Evolutionary conservation across 2,329 filamentous ascomycete species (phyloP), one percentile per base, ranked within the genome.

Genomic region (Fusarium nygamai): DNA sequence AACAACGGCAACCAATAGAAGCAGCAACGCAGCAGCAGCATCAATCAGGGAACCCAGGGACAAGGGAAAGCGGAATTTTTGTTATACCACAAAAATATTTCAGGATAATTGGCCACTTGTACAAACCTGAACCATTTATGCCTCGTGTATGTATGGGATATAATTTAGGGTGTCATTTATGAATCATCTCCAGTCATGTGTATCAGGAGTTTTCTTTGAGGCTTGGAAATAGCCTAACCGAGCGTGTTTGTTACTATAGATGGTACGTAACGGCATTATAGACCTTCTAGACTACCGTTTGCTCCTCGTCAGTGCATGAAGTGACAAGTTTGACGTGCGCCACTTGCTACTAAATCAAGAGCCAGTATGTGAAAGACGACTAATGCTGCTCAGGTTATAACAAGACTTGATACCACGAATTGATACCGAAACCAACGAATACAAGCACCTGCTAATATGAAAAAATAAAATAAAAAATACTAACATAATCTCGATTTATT

Each of bases 1-100:
- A 89, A 89, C 84, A 91, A 91, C 80, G 88, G 88, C 65, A 80
- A 82, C 72, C 64, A 81, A 76, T 78, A 78, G 72, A 69, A 53
- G 60, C 60, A 62, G 20, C 29, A 61, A 24, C 31, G 33, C 61
- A 51, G 46, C 47, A 67, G 38, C 59, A 67, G 58, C 48, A 65
- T 46, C 67, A 51, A 60, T 24, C 22, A 61, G 47, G 57, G 62
- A 59, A 64, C 44, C 44, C 44, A 62, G 41, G 44, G 44, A 61
- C 58, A 56, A 73, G 63, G 64, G 72, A 62, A 63, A 75, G 72
- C 64, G 61, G 68, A 61, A 61, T 31, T 50, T 73, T 70, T 74
- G 51, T 71, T 67, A 54, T 64, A 58, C 51, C 47, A 43, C 57
- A 70, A 65, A 60, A 75, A 70, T 39, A 63, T 69, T 74, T 73